phyloP scores from a whole-genome alignment of 202 grass and related monocot species.

The Panicum hallii region DNA sequence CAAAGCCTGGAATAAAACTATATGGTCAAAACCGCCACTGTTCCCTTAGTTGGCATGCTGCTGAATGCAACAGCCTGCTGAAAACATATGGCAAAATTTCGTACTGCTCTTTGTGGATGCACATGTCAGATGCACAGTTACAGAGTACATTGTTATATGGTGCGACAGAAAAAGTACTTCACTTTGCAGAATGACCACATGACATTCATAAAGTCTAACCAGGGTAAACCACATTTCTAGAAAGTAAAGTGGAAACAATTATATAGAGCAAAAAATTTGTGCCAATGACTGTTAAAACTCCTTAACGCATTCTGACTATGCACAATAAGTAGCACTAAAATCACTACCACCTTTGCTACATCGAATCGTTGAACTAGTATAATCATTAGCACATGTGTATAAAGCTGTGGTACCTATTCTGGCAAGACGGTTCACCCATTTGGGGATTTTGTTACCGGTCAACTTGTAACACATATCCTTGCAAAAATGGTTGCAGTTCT shows the following conservation, averaged over 20 bases:
- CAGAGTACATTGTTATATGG: slow-evolving; percentile 23
- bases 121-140: not conserved
- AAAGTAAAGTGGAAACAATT: slow-evolving; percentile 43
- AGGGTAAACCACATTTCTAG: slow-evolving; percentile 31
- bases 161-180: slow-evolving; percentile 30
- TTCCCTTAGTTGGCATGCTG: not conserved
- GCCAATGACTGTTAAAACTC: not conserved
- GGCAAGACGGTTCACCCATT: slow-evolving; percentile 98
- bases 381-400: slow-evolving; percentile 28
- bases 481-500: slow-evolving; percentile 99
- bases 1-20: not conserved
- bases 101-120: not conserved
- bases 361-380: slow-evolving; percentile 28
- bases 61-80: not conserved
- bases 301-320: slow-evolving; percentile 41
- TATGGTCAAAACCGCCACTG: not conserved
- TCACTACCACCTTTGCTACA: slow-evolving; percentile 15
- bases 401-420: slow-evolving; percentile 76
- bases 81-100: not conserved
- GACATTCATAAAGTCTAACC: not conserved
- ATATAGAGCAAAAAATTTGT: slow-evolving; percentile 28
- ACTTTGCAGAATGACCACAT: slow-evolving; percentile 23
- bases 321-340: slow-evolving; percentile 34
- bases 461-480: slow-evolving; percentile 97
- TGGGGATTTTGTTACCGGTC: slow-evolving; percentile 82